phyloP scores from a whole-genome alignment of 257 asterid species.

The Solanum chmielewskii region DNA sequence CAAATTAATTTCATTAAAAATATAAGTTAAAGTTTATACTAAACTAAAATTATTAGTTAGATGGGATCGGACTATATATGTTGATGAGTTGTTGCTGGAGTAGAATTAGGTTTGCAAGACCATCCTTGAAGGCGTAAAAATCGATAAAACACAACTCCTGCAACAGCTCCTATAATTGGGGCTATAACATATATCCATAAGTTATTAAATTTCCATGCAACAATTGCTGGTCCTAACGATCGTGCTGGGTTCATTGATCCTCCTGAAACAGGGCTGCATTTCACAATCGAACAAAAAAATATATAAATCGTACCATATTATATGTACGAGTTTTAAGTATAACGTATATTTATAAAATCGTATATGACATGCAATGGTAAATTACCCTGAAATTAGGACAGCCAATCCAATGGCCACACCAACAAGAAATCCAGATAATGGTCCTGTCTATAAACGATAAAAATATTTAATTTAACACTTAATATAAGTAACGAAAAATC shows the following conservation, averaged over 20 bases:
- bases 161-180: slow-evolving; percentile 61
- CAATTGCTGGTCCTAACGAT: slow-evolving; percentile 84
- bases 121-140: slow-evolving; percentile 70
- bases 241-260: slow-evolving; percentile 97
- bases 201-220: slow-evolving; percentile 47
- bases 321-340: background rate
- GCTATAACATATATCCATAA: slow-evolving; percentile 75
- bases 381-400: slow-evolving; percentile 79
- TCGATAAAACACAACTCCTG: slow-evolving; percentile 52
- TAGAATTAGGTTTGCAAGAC: slow-evolving; percentile 26
- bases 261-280: slow-evolving; percentile 70
- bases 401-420: slow-evolving; percentile 75
- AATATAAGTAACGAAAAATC: background rate
- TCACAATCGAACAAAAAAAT: background rate
- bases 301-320: background rate
- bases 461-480: background rate
- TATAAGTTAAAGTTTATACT: background rate
- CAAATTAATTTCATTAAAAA: background rate
- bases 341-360: background rate
- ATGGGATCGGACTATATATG: background rate
- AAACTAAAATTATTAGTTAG: background rate
- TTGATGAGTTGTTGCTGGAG: background rate
- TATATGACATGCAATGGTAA: background rate
- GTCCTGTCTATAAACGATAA: slow-evolving; percentile 23
- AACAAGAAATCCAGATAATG: slow-evolving; percentile 50